phyloP scores from a whole-genome alignment of 2,329 filamentous ascomycete species.

The Calonectria pteridis region DNA sequence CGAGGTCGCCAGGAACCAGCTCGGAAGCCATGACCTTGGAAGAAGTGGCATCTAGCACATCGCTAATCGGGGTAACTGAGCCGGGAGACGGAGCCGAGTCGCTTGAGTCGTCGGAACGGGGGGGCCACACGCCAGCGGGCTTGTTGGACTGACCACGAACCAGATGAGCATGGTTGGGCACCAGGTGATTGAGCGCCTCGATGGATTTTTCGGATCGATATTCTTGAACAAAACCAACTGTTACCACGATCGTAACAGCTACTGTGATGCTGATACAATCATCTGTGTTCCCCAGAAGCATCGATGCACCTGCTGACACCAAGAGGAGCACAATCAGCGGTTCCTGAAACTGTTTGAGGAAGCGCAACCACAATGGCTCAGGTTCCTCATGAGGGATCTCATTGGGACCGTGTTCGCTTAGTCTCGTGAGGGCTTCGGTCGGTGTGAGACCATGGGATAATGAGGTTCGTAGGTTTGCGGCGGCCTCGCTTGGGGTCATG shows the following conservation, averaged over 20 bases:
- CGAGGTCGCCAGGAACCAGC: slow-evolving; percentile 91
- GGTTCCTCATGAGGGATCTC: slow-evolving; percentile 95
- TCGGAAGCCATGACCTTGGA: slow-evolving; percentile 88
- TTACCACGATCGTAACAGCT: slow-evolving; percentile 96
- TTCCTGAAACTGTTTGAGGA: slow-evolving; percentile 96
- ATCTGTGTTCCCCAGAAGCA: slow-evolving; percentile 92
- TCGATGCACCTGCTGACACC: slow-evolving; percentile 87
- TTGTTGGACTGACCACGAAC: slow-evolving; percentile 72
- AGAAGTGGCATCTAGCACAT: slow-evolving; percentile 78
- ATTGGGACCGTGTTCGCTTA: slow-evolving; percentile 88
- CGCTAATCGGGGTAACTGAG: slow-evolving; percentile 71
- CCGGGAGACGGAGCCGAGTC: slow-evolving; percentile 59
- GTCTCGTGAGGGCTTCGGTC: slow-evolving; percentile 82
- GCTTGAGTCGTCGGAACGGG: slow-evolving; percentile 55
- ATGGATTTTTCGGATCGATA: slow-evolving; percentile 98
- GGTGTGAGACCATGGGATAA: slow-evolving; percentile 84
- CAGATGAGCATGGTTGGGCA: slow-evolving; percentile 96
- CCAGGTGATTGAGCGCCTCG: slow-evolving; percentile 91
- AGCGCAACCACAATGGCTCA: slow-evolving; percentile 94
- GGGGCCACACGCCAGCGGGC: slow-evolving; percentile 60
- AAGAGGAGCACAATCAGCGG: slow-evolving; percentile 93
- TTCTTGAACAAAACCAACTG: slow-evolving; percentile 96
- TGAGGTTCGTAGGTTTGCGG: slow-evolving; percentile 84
- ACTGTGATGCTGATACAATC: slow-evolving; percentile 96
- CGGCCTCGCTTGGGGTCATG: slow-evolving; percentile 83